Evolutionary conservation across 768 basidiomycete species (phyloP).

Genomic region (Mycena rebaudengoi): DNA sequence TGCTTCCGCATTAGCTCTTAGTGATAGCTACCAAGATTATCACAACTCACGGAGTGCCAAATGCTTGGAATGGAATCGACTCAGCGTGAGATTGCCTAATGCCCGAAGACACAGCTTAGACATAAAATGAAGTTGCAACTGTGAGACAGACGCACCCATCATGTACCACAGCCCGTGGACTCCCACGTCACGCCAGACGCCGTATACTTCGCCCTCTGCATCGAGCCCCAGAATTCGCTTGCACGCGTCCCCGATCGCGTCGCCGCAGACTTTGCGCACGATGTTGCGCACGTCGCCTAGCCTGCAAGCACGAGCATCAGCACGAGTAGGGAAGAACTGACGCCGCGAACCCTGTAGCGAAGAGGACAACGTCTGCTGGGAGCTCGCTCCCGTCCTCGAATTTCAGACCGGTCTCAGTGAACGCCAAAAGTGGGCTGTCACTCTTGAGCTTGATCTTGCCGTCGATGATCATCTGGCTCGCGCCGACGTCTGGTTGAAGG

Average conservation of each 20-base stretch:
- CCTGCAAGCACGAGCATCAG: conserved; percentile 36
- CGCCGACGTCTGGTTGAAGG: conserved; percentile 58
- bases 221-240: conserved; percentile 69
- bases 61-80: conserved; percentile 74
- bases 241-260: conserved; percentile 53
- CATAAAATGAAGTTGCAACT: neutral
- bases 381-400: conserved; percentile 60
- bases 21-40: too few relatives aligned
- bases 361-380: conserved; percentile 63
- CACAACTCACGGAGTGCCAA: conserved; percentile 69
- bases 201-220: conserved; percentile 68
- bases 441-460: conserved; percentile 79
- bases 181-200: conserved; percentile 59
- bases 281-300: conserved; percentile 51
- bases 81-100: conserved; percentile 64
- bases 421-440: conserved; percentile 56
- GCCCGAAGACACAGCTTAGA: neutral
- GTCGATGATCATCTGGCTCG: conserved; percentile 66
- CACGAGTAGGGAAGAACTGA: neutral
- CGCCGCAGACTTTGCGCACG: conserved; percentile 55
- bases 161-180: conserved; percentile 66
- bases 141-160: conserved; percentile 49
- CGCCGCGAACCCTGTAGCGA: conserved; percentile 61
- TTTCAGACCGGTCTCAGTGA: conserved; percentile 52
- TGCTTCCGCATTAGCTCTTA: too few relatives aligned